These are phyloP conservation scores for Coniella lustricola DNA, from an alignment of 2,329 filamentous ascomycete species.

Conservation along the genomic window DNA sequence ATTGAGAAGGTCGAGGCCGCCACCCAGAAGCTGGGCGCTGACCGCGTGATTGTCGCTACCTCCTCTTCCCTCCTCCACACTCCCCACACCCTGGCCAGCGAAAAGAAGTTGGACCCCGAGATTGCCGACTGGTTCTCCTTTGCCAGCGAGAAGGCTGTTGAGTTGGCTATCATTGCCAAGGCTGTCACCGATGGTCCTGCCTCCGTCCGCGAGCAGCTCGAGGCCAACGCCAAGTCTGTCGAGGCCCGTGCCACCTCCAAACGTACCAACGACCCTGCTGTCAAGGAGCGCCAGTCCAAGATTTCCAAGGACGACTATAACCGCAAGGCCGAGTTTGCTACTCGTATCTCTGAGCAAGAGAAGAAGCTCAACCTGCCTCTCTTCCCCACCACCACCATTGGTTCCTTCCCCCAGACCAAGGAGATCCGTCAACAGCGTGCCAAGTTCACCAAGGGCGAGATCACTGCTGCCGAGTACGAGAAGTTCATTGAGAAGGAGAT, in stretches of 20 bases:
- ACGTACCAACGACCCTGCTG: slow-evolving; percentile 93
- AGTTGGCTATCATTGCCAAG: slow-evolving; percentile 92
- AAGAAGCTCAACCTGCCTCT: slow-evolving; percentile 86
- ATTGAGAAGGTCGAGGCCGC: slow-evolving; percentile 87
- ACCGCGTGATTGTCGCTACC: slow-evolving; percentile 92
- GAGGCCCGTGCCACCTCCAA: slow-evolving; percentile 84
- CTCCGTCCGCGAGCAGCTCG: slow-evolving; percentile 77
- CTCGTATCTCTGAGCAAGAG: slow-evolving; percentile 81
- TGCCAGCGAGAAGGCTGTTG: slow-evolving; percentile 85
- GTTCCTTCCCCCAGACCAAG: slow-evolving; percentile 98
- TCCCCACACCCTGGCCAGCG: slow-evolving; percentile 92
- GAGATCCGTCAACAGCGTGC: slow-evolving; percentile 95
- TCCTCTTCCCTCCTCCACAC: slow-evolving; percentile 98
- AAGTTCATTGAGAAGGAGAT: slow-evolving; percentile 99
- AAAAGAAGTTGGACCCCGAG: slow-evolving; percentile 96
- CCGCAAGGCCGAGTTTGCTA: slow-evolving; percentile 83
- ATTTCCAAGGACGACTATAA: slow-evolving; percentile 81
- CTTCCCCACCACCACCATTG: slow-evolving; percentile 99
- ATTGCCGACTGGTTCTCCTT: slow-evolving; percentile 99
- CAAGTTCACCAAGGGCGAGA: slow-evolving; percentile 99
- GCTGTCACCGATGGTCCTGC: slow-evolving; percentile 90
- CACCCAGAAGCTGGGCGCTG: slow-evolving; percentile 91
- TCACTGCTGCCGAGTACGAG: slow-evolving; percentile 87
- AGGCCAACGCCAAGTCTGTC: slow-evolving; percentile 94
- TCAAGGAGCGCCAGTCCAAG: slow-evolving; percentile 93